phyloP scores from a whole-genome alignment of 495 filamentous ascomycete species.

The Penicillium goetzii region DNA sequence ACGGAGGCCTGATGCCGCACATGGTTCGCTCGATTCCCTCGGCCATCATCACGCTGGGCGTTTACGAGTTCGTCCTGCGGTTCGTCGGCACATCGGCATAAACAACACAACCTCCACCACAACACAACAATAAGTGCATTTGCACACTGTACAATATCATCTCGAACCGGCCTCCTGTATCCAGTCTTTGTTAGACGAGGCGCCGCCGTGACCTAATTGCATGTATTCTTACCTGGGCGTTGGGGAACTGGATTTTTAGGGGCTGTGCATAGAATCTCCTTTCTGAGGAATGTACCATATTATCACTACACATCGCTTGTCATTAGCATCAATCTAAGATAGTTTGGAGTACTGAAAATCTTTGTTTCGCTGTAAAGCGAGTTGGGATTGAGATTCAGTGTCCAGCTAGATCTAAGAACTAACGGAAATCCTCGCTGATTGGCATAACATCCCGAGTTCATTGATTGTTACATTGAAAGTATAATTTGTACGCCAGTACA shows the following conservation, averaged over 20 bases:
- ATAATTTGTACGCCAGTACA: not conserved
- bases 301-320: constrained; percentile 10
- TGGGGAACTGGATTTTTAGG: constrained; percentile 17
- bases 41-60: constrained; percentile 89
- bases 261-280: constrained; percentile 31
- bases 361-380: no score
- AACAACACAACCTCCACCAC: not conserved
- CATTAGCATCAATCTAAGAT: constrained; percentile 11
- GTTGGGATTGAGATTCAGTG: no score
- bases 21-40: constrained; percentile 85
- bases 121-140: not conserved
- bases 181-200: constrained; percentile 13
- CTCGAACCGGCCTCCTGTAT: constrained; percentile 8
- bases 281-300: constrained; percentile 29
- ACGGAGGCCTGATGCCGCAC: constrained; percentile 86
- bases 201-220: constrained; percentile 24
- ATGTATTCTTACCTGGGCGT: constrained; percentile 27
- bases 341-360: not conserved
- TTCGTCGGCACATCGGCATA: constrained; percentile 36
- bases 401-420: not conserved
- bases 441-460: constrained; percentile 1
- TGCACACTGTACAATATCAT: constrained; percentile 26
- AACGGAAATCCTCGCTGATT: not conserved
- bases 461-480: not conserved
- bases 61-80: constrained; percentile 81